A percentile compares a stretch with the other conserved stretches of the same genome.
phyloP scores from a whole-genome alignment of 805 yeast genomes.

The Kluyveromyces starmeri region DNA sequence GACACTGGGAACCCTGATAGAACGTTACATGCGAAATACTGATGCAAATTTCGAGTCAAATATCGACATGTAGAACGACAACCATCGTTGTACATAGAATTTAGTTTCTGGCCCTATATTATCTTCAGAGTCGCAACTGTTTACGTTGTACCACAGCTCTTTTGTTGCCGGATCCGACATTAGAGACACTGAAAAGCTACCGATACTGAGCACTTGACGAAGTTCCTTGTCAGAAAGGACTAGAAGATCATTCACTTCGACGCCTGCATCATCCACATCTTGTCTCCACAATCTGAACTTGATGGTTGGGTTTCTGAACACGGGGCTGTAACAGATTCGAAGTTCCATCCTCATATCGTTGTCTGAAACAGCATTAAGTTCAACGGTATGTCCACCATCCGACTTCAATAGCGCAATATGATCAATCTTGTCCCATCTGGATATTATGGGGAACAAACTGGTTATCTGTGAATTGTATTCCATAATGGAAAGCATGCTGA shows the following conservation, averaged over 20 bases:
- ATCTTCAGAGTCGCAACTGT: slow-evolving; percentile 23
- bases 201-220: neutral
- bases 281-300: slow-evolving; percentile 15
- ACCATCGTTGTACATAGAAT: slow-evolving; percentile 21
- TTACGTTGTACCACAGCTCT: slow-evolving; percentile 20
- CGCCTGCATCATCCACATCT: slow-evolving; percentile 2
- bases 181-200: neutral
- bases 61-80: slow-evolving; percentile 11
- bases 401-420: too few relatives aligned
- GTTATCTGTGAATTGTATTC: slow-evolving; percentile 1
- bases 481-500: neutral
- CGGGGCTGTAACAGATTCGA: slow-evolving; percentile 12
- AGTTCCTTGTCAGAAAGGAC: neutral
- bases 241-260: slow-evolving; percentile 3
- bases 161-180: slow-evolving; percentile 2
- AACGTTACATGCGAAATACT: neutral
- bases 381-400: too few relatives aligned
- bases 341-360: slow-evolving; percentile 12
- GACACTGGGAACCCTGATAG: too few relatives aligned
- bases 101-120: slow-evolving; percentile 15
- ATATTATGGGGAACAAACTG: neutral
- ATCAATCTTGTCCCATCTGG: neutral
- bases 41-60: slow-evolving; percentile 5
- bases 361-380: neutral
- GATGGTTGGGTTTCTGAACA: slow-evolving; percentile 20